Percentiles rank a stretch among this genome's conserved stretches.
Conservation (phyloP, 352 stramenopile genomes). For the Globisporangium apiculatum region DNA sequence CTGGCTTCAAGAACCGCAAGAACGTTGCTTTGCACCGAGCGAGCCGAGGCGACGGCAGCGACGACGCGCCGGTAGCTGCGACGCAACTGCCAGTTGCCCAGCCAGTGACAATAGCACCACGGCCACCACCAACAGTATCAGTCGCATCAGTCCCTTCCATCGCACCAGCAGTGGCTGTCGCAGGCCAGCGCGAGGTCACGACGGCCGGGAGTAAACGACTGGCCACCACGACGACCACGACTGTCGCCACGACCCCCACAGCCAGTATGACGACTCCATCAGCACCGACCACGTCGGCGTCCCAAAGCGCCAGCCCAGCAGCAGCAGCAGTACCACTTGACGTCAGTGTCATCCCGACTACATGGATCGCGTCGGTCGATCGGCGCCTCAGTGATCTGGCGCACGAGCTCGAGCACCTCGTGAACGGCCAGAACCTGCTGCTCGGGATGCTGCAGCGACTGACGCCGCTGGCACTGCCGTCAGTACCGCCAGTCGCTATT, state of each 20-base stretch:
- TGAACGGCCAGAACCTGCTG: conserved; percentile 9
- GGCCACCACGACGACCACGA: neutral
- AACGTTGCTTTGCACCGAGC: conserved; percentile 7
- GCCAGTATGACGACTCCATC: neutral
- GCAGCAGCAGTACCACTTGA: neutral
- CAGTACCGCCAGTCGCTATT: too few relatives aligned
- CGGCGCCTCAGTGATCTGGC: conserved; percentile 5
- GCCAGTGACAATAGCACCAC: too few relatives aligned
- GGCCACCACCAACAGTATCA: neutral
- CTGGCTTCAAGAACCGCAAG: conserved; percentile 16
- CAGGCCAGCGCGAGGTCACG: too few relatives aligned
- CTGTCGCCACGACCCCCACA: neutral
- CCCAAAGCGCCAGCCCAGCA: too few relatives aligned
- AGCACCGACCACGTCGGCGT: too few relatives aligned
- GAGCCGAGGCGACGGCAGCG: neutral
- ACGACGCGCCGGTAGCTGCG: neutral
- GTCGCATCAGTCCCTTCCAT: neutral
- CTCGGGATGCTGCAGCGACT: conserved; percentile 12
- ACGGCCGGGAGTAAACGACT: too few relatives aligned
- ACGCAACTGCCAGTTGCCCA: neutral
- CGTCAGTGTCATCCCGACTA: neutral
- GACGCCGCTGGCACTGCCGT: too few relatives aligned
- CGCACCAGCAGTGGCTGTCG: neutral
- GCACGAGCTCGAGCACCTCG: neutral
- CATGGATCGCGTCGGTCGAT: conserved; percentile 10